A percentile compares a stretch with the other conserved stretches of the same genome.
Evolutionary conservation across 345 rosid genomes (phyloP).

Genomic region (Pseudoturritis turrita): DNA sequence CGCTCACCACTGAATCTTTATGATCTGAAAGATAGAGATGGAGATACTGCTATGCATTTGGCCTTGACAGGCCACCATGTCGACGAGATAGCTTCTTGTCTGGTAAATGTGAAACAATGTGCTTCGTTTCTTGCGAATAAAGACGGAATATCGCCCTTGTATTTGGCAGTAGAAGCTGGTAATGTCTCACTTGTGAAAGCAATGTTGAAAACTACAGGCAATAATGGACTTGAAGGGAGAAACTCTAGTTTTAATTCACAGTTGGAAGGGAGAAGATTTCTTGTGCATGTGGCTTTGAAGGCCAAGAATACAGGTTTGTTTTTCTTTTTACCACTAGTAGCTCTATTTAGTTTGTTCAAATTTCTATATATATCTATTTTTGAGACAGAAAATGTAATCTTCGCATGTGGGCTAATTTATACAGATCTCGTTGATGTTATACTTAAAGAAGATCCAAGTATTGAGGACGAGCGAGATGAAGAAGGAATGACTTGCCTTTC

Average conservation of each 20-base stretch:
- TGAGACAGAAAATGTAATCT: too few species aligned
- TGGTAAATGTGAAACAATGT: background rate
- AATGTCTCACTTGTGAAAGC: background rate
- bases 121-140: background rate
- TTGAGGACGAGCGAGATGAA: background rate
- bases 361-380: too few species aligned
- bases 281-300: background rate
- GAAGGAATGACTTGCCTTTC: constrained; percentile 18
- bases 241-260: background rate
- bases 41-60: too few species aligned
- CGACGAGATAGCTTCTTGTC: background rate
- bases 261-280: background rate
- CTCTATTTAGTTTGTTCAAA: too few species aligned
- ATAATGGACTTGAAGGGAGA: background rate
- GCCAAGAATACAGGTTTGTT: background rate
- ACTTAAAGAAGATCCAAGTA: background rate
- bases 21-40: too few species aligned
- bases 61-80: too few species aligned
- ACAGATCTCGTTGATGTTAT: background rate
- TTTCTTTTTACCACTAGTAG: background rate
- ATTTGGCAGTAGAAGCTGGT: constrained; percentile 4
- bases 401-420: too few species aligned
- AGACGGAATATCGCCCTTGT: background rate
- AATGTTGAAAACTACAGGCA: background rate
- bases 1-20: too few species aligned